A percentile compares a stretch with the other conserved stretches of the same genome.
phyloP scores from a whole-genome alignment of 495 filamentous ascomycete species.

The Penicillium cinerascens region DNA sequence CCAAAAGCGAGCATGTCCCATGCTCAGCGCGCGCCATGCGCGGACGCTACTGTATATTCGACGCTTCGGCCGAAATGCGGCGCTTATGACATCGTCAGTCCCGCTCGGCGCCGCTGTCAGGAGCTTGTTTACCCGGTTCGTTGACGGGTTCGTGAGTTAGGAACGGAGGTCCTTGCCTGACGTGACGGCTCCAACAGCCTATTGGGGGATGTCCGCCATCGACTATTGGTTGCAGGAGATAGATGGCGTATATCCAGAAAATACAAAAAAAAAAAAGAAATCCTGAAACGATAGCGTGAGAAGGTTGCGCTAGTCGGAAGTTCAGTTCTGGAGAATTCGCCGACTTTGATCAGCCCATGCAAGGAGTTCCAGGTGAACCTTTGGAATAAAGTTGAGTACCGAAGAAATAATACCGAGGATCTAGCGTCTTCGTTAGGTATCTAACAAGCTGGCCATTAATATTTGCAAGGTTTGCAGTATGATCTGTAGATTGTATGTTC shows the following conservation, averaged over 20 bases:
- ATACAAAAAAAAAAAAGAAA: not conserved
- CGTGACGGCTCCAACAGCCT: conserved; percentile 1
- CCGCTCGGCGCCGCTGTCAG: conserved; percentile 1
- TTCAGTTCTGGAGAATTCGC: not conserved
- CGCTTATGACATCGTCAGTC: not conserved
- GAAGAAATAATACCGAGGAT: not conserved
- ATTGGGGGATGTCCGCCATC: too few relatives aligned
- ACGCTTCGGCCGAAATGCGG: not conserved
- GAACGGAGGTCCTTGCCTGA: conserved; percentile 13
- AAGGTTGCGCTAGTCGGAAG: not conserved
- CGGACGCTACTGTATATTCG: too few relatives aligned
- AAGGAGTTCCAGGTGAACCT: not conserved
- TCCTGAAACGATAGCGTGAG: conserved; percentile 11
- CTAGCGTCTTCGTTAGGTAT: not conserved
- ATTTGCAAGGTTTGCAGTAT: not conserved
- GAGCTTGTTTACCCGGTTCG: not conserved
- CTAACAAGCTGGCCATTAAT: too few relatives aligned
- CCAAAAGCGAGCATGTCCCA: not conserved
- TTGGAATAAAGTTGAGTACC: not conserved
- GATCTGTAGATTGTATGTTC: not conserved
- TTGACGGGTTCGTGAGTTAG: not conserved
- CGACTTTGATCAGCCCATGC: not conserved
- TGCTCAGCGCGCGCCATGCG: not conserved
- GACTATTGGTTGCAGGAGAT: not conserved
- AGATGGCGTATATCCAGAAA: conserved; percentile 9